Evolutionary conservation across 495 filamentous ascomycete species (phyloP).

Genomic region (Talaromyces thailandensis): DNA sequence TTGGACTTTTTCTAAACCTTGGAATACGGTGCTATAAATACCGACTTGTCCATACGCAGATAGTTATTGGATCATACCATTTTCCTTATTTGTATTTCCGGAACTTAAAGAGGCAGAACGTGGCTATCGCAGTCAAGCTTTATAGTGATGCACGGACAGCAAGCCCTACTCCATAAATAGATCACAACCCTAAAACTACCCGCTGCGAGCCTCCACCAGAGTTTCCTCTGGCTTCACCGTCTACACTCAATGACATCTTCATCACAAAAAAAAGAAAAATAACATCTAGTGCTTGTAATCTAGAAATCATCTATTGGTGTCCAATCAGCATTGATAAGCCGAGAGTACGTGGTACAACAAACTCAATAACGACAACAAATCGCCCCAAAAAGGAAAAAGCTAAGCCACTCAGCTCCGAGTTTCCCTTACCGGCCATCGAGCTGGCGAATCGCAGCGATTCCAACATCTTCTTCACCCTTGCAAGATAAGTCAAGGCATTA

Average conservation of each 20-base stretch:
- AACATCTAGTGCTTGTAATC: neutral
- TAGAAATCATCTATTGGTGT: neutral
- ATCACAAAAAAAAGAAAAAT: neutral
- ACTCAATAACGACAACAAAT: neutral
- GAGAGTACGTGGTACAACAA: neutral
- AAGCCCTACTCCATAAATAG: neutral
- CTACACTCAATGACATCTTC: neutral
- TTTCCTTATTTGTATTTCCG: neutral
- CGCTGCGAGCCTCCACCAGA: too few species aligned
- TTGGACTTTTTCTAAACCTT: too few species aligned
- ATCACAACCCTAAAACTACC: neutral
- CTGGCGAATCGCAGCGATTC: neutral
- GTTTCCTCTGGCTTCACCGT: too few species aligned
- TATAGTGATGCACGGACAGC: neutral
- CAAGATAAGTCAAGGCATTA: neutral
- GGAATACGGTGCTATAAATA: too few species aligned
- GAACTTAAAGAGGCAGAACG: neutral
- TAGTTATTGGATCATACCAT: neutral
- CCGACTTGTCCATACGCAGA: neutral
- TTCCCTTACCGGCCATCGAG: neutral
- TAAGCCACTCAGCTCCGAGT: neutral
- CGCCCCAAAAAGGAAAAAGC: neutral
- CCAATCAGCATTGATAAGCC: too few species aligned
- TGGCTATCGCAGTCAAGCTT: neutral
- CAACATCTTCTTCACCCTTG: neutral